A percentile compares a stretch with the other conserved stretches of the same genome.
Evolutionary conservation across 2,329 filamentous ascomycete genomes (phyloP).

Genomic region (Colletotrichum lentis): DNA sequence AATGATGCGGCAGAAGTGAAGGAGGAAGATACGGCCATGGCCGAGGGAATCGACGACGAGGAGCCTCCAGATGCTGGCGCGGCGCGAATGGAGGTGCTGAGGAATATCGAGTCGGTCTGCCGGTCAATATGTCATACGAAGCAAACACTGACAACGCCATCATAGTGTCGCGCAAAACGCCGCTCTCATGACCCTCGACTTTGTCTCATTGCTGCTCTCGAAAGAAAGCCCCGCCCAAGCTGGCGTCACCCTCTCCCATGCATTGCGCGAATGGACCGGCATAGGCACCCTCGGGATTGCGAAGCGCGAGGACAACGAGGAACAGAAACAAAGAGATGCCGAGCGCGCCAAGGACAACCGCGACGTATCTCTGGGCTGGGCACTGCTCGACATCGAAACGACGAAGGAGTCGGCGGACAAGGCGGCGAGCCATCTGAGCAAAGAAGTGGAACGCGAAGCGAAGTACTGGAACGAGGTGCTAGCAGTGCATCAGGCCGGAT

Average conservation of each 20-base stretch:
- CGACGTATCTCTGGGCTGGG: constrained; percentile 73
- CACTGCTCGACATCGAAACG: constrained; percentile 77
- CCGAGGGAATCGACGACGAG: constrained; percentile 50
- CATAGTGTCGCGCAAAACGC: constrained; percentile 63
- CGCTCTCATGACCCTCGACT: constrained; percentile 77
- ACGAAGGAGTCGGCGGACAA: constrained; percentile 77
- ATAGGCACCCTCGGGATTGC: constrained; percentile 78
- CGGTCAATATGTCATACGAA: background rate
- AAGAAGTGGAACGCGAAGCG: constrained; percentile 80
- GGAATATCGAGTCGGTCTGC: constrained; percentile 62
- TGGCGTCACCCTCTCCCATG: constrained; percentile 72
- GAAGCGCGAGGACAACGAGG: constrained; percentile 67
- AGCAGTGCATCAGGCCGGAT: constrained; percentile 81
- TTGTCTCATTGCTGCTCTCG: constrained; percentile 83
- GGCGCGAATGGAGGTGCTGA: constrained; percentile 66
- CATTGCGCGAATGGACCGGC: constrained; percentile 74
- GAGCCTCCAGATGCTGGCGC: constrained; percentile 53
- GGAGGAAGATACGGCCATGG: constrained; percentile 52
- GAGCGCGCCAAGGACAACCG: constrained; percentile 60
- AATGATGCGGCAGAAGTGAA: constrained; percentile 59
- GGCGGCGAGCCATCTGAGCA: constrained; percentile 75
- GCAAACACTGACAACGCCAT: constrained; percentile 33
- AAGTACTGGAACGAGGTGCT: constrained; percentile 90
- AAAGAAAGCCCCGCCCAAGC: constrained; percentile 79
- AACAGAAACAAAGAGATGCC: constrained; percentile 33